phyloP scores from a whole-genome alignment of 75 land plant genomes.

The Picea glauca region DNA sequence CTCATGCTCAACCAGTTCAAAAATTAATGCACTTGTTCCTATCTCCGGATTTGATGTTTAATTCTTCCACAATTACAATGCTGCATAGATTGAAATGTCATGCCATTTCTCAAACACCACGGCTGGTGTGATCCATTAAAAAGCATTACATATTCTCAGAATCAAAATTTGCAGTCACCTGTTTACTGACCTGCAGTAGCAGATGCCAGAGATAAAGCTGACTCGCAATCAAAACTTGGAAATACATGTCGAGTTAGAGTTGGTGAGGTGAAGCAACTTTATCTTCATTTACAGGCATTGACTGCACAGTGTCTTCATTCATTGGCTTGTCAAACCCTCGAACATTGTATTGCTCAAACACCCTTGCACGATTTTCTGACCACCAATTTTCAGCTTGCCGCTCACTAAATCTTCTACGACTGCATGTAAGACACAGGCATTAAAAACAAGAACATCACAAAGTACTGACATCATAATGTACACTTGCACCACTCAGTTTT shows the following conservation, averaged over 20 bases:
- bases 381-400: conserved; percentile 89
- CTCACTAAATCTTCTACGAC: conserved; percentile 78
- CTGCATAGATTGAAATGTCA: neutral
- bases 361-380: conserved; percentile 76
- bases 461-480: neutral
- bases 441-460: neutral
- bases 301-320: conserved; percentile 30
- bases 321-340: conserved; percentile 42
- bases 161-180: conserved; percentile 9
- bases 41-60: neutral
- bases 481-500: neutral
- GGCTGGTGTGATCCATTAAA: neutral
- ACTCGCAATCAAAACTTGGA: conserved; percentile 1
- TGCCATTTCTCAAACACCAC: neutral
- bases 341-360: conserved; percentile 66
- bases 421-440: conserved; percentile 19
- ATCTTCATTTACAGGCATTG: conserved; percentile 9
- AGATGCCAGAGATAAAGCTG: conserved; percentile 6
- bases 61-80: neutral
- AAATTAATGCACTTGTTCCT: conserved; percentile 4
- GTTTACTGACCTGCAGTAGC: neutral
- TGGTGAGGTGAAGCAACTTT: neutral
- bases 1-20: neutral
- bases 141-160: conserved; percentile 2
- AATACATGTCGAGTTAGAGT: neutral